Percentiles rank a stretch among this genome's conserved stretches.
Conservation (phyloP, 78 protist genomes). For the Dictyostelium discoideum region DNA sequence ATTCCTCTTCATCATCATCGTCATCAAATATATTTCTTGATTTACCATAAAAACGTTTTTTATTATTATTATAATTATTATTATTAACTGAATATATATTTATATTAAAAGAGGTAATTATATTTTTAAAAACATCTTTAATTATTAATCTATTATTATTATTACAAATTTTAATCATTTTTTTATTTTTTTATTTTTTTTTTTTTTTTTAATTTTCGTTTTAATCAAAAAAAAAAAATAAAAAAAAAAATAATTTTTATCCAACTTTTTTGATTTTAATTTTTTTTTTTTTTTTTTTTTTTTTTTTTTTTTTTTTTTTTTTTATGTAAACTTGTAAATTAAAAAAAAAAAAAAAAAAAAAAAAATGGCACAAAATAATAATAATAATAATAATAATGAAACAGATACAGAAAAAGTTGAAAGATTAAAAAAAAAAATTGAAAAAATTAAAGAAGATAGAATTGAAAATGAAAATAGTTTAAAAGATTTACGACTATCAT, state of each 20-base stretch:
- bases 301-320: too few species aligned
- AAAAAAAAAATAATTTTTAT: neutral
- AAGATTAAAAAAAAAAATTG: neutral
- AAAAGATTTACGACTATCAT: neutral
- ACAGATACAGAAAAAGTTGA: neutral
- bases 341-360: neutral
- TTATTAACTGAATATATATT: neutral
- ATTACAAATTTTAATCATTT: slow-evolving; percentile 9
- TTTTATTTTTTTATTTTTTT: neutral
- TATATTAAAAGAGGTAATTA: neutral
- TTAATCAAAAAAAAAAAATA: neutral
- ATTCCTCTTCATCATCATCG: slow-evolving; percentile 10
- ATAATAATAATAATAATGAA: neutral
- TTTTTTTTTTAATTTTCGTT: neutral
- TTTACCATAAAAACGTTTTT: neutral
- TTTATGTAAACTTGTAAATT: neutral
- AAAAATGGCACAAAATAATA: neutral
- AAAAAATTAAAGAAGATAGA: neutral
- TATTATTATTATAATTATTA: neutral
- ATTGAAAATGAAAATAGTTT: neutral
- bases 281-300: neutral
- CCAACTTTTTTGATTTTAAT: neutral
- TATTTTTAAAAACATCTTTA: neutral
- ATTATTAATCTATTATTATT: neutral
- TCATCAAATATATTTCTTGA: slow-evolving; percentile 20